Conservation (phyloP, 345 rosid genomes). For the Euclidium syriacum region DNA sequence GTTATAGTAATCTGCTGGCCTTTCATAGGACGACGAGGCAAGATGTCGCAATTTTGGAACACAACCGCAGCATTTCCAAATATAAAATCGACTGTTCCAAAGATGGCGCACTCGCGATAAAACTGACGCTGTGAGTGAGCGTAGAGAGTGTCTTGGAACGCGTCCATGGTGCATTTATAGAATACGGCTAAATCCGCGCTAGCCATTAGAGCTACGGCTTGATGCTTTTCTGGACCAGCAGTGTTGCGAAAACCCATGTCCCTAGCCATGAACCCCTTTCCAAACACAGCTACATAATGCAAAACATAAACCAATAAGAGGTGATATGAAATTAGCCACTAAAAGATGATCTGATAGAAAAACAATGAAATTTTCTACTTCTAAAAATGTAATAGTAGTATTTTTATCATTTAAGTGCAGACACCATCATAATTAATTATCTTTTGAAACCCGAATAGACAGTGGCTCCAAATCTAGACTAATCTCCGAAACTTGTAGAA, state of each 20-base stretch:
- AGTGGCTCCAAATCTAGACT: too few species aligned
- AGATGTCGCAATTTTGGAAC: slow-evolving; percentile 56
- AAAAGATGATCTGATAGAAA: too few species aligned
- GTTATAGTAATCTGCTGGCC: slow-evolving; percentile 69
- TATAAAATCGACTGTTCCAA: slow-evolving; percentile 77
- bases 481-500: too few species aligned
- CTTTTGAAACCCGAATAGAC: too few species aligned
- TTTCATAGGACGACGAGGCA: slow-evolving; percentile 49
- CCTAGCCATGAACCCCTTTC: slow-evolving; percentile 58
- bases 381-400: too few species aligned
- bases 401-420: too few species aligned
- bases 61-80: slow-evolving; percentile 80
- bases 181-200: slow-evolving; percentile 53
- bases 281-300: slow-evolving; percentile 49
- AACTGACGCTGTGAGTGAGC: slow-evolving; percentile 71
- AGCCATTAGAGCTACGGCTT: slow-evolving; percentile 75
- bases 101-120: slow-evolving; percentile 59
- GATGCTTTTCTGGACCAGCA: slow-evolving; percentile 68
- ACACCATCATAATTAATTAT: too few species aligned
- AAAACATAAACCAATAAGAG: slow-evolving; percentile 11
- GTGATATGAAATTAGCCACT: slow-evolving; percentile 43
- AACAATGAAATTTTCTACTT: too few species aligned
- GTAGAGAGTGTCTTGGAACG: slow-evolving; percentile 75
- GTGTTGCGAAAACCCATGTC: slow-evolving; percentile 74
- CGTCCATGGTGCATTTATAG: slow-evolving; percentile 62